Percentiles rank a stretch among this genome's conserved stretches.
phyloP scores from a whole-genome alignment of 768 basidiomycete species.

The Collybiopsis confluens region DNA sequence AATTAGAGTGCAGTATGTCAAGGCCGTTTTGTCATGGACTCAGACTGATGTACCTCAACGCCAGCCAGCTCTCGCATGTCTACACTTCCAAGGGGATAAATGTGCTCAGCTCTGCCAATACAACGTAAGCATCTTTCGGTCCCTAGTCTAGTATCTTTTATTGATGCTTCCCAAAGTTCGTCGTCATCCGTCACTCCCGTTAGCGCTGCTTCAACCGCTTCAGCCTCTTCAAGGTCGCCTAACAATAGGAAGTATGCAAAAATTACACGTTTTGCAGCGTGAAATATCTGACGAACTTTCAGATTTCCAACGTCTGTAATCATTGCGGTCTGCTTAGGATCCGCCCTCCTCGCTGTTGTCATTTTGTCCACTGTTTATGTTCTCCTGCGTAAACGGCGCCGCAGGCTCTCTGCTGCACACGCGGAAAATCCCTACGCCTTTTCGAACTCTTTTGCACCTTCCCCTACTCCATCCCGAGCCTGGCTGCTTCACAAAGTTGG shows the following conservation, averaged over 20 bases:
- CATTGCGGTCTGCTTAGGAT: not conserved
- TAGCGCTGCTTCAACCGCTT: too few relatives aligned
- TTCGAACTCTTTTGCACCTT: not conserved
- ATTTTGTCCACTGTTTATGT: not conserved
- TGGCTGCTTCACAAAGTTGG: not conserved
- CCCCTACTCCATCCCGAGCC: not conserved
- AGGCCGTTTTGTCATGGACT: not conserved
- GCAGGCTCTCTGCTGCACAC: not conserved
- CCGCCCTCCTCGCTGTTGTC: not conserved
- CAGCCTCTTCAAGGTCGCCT: too few relatives aligned
- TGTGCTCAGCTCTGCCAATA: too few relatives aligned
- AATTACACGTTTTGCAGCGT: not conserved
- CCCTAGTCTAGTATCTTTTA: too few relatives aligned
- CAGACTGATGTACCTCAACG: too few relatives aligned
- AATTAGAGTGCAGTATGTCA: not conserved
- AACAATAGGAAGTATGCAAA: not conserved
- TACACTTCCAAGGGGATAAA: too few relatives aligned
- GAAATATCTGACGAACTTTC: not conserved
- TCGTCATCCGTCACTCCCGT: too few relatives aligned
- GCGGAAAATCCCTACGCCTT: not conserved
- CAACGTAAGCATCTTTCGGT: too few relatives aligned
- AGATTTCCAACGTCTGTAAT: not conserved
- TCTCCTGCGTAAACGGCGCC: not conserved
- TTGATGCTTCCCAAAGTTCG: too few relatives aligned
- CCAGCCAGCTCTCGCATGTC: too few relatives aligned